phyloP scores from a whole-genome alignment of 2,329 filamentous ascomycete genomes.

The Ophidiomyces ophidiicola region DNA sequence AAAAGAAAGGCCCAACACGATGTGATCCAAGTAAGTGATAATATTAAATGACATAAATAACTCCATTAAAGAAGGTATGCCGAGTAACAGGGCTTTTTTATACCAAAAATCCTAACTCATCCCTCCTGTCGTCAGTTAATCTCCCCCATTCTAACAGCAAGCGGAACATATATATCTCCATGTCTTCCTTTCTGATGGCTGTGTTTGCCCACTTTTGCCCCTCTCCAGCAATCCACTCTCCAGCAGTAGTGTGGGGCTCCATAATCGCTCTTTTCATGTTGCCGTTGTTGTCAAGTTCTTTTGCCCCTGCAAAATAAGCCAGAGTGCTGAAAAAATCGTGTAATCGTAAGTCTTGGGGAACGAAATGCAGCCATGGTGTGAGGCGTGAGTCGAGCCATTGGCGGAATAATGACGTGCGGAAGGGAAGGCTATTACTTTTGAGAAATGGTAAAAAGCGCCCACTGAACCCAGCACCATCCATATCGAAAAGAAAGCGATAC shows the following conservation, averaged over 20 bases:
- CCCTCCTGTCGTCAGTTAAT: slow-evolving; percentile 50
- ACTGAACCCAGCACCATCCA: slow-evolving; percentile 57
- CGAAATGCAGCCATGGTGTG: slow-evolving; percentile 66
- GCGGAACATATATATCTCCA: slow-evolving; percentile 69
- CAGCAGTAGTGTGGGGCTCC: slow-evolving; percentile 42
- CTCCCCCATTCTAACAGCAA: slow-evolving; percentile 66
- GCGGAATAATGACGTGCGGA: slow-evolving; percentile 58
- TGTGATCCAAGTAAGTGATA: too few relatives aligned
- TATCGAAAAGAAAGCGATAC: slow-evolving; percentile 58
- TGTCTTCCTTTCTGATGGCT: slow-evolving; percentile 57
- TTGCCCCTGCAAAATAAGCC: slow-evolving; percentile 58
- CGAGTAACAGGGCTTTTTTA: too few relatives aligned
- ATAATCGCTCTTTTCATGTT: slow-evolving; percentile 48
- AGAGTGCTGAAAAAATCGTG: slow-evolving; percentile 63
- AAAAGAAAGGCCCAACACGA: too few relatives aligned
- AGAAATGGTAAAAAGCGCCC: slow-evolving; percentile 54
- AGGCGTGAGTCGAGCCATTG: slow-evolving; percentile 70
- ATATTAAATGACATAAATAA: too few relatives aligned
- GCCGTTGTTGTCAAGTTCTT: slow-evolving; percentile 20
- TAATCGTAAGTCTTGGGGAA: slow-evolving; percentile 61
- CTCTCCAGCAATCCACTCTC: slow-evolving; percentile 52
- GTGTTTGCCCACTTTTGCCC: slow-evolving; percentile 53
- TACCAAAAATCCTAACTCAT: slow-evolving; percentile 34
- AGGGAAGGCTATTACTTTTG: slow-evolving; percentile 53
- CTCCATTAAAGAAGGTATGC: not conserved